Percentiles rank a stretch among this genome's conserved stretches.
Conservation (phyloP, 2,329 filamentous ascomycete species). For the Cercospora sp. region DNA sequence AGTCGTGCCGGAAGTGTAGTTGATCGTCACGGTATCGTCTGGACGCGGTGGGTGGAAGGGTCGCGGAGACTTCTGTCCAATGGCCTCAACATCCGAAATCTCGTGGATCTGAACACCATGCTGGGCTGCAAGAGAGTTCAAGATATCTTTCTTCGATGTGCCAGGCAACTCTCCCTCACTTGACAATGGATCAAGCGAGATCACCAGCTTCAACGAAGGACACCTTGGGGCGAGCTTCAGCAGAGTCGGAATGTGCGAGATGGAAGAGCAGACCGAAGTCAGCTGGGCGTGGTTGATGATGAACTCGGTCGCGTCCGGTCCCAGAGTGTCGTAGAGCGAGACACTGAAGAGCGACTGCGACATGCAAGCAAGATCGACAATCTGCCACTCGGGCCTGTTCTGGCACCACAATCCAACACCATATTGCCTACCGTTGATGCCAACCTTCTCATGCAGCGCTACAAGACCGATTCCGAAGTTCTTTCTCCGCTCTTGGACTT, state of each 20-base stretch:
- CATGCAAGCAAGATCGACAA: conserved; percentile 80
- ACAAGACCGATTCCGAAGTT: conserved; percentile 84
- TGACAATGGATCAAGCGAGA: conserved; percentile 81
- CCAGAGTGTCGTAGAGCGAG: conserved; percentile 94
- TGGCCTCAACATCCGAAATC: conserved; percentile 74
- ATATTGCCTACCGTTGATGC: conserved; percentile 66
- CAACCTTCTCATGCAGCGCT: conserved; percentile 73
- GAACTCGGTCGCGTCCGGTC: conserved; percentile 86
- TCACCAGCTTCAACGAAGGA: conserved; percentile 80
- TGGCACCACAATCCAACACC: conserved; percentile 83
- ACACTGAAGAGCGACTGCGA: conserved; percentile 87
- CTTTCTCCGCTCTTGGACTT: conserved; percentile 75
- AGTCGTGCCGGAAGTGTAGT: conserved; percentile 86
- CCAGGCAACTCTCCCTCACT: conserved; percentile 69
- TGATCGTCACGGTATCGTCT: conserved; percentile 82
- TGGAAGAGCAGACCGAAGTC: conserved; percentile 70
- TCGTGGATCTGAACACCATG: conserved; percentile 77
- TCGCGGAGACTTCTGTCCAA: conserved; percentile 70
- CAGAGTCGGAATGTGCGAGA: conserved; percentile 77
- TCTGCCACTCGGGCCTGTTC: conserved; percentile 87
- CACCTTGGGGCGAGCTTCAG: conserved; percentile 76
- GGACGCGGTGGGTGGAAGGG: conserved; percentile 70
- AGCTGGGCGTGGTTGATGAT: conserved; percentile 90
- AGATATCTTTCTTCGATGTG: conserved; percentile 74
- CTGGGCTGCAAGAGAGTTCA: conserved; percentile 72